Conservation (phyloP, 108 stramenopile genomes). For the Mayamaea pseudoterrestris region DNA sequence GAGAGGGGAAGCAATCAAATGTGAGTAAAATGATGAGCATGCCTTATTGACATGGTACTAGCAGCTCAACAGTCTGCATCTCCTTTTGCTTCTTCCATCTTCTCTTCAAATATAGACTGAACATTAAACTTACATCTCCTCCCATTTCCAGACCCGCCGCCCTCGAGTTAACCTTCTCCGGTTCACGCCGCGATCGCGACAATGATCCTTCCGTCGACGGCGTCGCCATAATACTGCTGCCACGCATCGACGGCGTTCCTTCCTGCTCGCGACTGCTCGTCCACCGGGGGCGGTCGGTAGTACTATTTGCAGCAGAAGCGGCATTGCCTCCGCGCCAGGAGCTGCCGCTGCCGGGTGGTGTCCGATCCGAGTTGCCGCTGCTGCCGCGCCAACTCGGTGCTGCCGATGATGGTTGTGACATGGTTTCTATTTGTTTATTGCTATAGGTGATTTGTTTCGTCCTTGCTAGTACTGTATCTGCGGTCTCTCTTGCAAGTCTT, state of each 20-base stretch:
- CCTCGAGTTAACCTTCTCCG: conserved; percentile 54
- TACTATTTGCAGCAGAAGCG: neutral
- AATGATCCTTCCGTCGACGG: too few species aligned
- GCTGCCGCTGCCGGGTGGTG: neutral
- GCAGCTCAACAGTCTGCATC: neutral
- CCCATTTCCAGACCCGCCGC: conserved; percentile 52
- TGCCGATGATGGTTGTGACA: too few species aligned
- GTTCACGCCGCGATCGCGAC: conserved; percentile 33
- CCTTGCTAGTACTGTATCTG: too few species aligned
- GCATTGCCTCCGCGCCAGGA: neutral
- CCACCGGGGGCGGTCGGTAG: neutral
- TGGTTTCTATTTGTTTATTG: too few species aligned
- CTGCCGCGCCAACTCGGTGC: too few species aligned
- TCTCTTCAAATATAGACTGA: neutral
- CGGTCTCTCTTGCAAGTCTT: too few species aligned
- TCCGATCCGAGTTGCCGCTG: too few species aligned
- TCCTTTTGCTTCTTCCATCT: neutral
- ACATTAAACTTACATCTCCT: conserved; percentile 3
- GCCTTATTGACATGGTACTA: neutral
- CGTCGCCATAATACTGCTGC: too few species aligned
- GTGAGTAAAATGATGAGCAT: neutral
- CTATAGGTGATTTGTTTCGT: too few species aligned
- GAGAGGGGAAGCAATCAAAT: conserved; percentile 1
- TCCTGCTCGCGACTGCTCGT: conserved; percentile 9
- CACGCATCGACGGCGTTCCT: conserved; percentile 11